Evolutionary conservation across 1,284 basidiomycete species (phyloP).

Genomic region (Cronartium quercuum): DNA sequence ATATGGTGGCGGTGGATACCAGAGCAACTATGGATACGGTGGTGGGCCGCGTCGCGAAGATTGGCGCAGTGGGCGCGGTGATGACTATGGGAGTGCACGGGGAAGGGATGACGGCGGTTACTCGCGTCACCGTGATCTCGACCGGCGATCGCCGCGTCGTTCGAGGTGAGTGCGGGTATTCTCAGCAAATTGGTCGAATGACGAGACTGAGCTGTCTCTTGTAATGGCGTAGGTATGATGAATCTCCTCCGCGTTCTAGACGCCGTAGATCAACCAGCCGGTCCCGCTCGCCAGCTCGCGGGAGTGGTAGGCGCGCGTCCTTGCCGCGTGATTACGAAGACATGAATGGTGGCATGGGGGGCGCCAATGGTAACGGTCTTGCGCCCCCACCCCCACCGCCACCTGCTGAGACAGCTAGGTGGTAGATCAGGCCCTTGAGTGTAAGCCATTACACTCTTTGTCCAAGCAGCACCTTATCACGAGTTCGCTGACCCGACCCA

Average conservation of each 20-base stretch:
- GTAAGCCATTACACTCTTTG: no score
- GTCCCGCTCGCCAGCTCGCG: constrained; percentile 25
- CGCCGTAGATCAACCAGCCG: constrained; percentile 22
- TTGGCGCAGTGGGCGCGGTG: constrained; percentile 41
- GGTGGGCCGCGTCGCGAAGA: constrained; percentile 41
- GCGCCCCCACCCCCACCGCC: constrained; percentile 23
- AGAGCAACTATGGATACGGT: constrained; percentile 42
- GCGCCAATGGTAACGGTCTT: constrained; percentile 29
- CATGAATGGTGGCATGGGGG: constrained; percentile 5
- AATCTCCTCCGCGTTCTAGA: constrained; percentile 16
- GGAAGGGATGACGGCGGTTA: constrained; percentile 21
- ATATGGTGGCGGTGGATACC: constrained; percentile 41
- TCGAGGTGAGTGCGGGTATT: constrained; percentile 5
- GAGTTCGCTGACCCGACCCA: background rate
- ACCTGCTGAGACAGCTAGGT: constrained; percentile 30
- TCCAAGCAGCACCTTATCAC: no score
- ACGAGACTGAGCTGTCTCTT: no score
- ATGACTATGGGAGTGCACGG: constrained; percentile 6
- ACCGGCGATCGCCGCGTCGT: constrained; percentile 29
- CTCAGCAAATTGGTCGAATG: no score
- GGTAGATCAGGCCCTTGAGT: constrained; percentile 12
- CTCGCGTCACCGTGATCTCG: constrained; percentile 20
- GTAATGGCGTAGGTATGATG: constrained; percentile 21
- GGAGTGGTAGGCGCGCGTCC: constrained; percentile 9
- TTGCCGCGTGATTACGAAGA: constrained; percentile 28